These are phyloP conservation scores for Stropharia rugosoannulata DNA, from an alignment of 768 basidiomycete species.

Conservation along the genomic window DNA sequence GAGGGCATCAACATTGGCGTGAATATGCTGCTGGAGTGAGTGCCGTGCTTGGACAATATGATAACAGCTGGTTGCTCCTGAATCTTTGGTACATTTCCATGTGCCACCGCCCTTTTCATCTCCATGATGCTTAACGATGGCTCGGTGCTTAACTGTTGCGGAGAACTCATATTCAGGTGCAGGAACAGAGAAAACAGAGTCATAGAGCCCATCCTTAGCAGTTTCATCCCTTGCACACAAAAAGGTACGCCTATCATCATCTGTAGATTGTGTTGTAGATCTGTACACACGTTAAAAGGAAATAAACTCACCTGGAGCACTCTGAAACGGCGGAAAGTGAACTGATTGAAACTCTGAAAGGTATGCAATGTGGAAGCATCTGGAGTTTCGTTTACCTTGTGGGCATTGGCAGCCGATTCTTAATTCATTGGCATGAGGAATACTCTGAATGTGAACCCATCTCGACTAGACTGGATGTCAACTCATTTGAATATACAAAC, in stretches of 20 bases:
- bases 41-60: constrained; percentile 8
- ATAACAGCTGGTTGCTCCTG: background rate
- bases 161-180: background rate
- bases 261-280: background rate
- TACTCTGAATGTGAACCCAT: constrained; percentile 12
- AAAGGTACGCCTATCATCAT: background rate
- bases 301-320: background rate
- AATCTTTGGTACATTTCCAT: constrained; percentile 14
- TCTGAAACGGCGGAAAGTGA: background rate
- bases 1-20: constrained; percentile 3
- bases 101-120: constrained; percentile 6
- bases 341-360: background rate
- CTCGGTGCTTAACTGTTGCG: constrained; percentile 13
- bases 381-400: background rate
- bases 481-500: background rate
- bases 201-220: background rate
- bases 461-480: background rate
- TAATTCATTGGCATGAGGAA: background rate
- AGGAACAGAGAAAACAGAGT: constrained; percentile 9
- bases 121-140: constrained; percentile 11
- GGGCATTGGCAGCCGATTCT: background rate
- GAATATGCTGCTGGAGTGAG: constrained; percentile 5
- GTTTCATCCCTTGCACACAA: constrained; percentile 4
- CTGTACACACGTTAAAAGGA: background rate
- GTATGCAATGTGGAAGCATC: background rate